Conservation (phyloP, 148 eudicot genomes). For the Silene uniflora region DNA sequence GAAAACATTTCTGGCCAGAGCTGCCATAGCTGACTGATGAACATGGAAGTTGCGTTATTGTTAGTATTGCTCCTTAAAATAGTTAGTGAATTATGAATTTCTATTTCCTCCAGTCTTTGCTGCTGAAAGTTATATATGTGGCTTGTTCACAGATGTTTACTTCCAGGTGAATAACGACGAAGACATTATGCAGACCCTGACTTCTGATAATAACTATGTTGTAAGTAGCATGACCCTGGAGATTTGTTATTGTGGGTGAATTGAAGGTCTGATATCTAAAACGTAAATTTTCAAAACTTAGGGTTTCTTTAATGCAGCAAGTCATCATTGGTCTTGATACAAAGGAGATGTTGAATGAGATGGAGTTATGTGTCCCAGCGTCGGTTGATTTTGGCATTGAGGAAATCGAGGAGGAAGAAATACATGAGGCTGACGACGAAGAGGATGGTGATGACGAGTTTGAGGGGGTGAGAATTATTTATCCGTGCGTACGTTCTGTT, state of each 20-base stretch:
- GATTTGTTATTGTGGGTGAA: neutral
- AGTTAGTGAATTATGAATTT: neutral
- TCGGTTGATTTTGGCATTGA: constrained; percentile 49
- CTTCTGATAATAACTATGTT: too few relatives aligned
- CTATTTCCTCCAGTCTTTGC: constrained; percentile 15
- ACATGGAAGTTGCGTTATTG: too few relatives aligned
- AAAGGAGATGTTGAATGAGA: constrained; percentile 65
- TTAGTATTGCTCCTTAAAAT: constrained; percentile 9
- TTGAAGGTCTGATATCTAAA: neutral
- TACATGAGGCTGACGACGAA: constrained; percentile 41
- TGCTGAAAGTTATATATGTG: constrained; percentile 21
- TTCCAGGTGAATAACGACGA: constrained; percentile 91
- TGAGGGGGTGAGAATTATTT: constrained; percentile 41
- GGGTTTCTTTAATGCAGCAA: constrained; percentile 61
- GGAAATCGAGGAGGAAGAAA: constrained; percentile 57
- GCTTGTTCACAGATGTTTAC: constrained; percentile 68
- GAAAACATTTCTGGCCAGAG: constrained; percentile 96
- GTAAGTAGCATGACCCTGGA: constrained; percentile 33
- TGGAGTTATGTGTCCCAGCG: constrained; percentile 61
- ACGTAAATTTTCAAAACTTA: neutral
- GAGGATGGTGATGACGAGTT: constrained; percentile 46
- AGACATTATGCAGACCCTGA: constrained; percentile 80
- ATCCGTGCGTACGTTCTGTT: too few relatives aligned
- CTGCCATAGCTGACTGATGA: constrained; percentile 84
- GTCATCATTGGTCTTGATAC: constrained; percentile 90